Evolutionary conservation across 2,329 filamentous ascomycete genomes (phyloP), one percentile per base, ranked within the genome.

Genomic region (Zymoseptoria ardabiliae): DNA sequence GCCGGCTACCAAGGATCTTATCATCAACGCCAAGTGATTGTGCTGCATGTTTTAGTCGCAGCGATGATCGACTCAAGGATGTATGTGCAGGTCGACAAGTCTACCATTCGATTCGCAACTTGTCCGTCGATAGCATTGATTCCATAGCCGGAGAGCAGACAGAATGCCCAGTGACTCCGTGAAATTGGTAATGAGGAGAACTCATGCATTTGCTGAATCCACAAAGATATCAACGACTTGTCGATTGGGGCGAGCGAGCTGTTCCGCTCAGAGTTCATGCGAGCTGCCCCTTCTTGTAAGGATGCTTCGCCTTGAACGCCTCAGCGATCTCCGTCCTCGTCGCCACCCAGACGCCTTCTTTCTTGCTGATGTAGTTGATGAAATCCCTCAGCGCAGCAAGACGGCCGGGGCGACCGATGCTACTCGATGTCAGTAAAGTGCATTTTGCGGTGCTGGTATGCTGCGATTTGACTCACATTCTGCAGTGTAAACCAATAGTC

Each of bases 291-390:
- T 62, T 65, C 70, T 74, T 74, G 61, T 81, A 81, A 0, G 79
- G 79, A 61, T 77, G 81, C 58, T 78, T 74, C 58, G 73, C 69
- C 61, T 72, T 76, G 58, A 81, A 82, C 2, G 76, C 71, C 63
- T 80, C 74, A 0, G 80, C 81, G 67, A 82, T 82, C 61, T 82
- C 77, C 3, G 75, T 80, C 60, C 80, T 72, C 0, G 78, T 82
- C 2, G 80, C 78, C 10, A 83, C 79, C 79, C 80, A 83, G 0
- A 82, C 81, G 0, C 74, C 77, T 53, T 81, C 78, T 66, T 84
- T 82, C 54, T 73, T 64, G 1, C 69, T 69, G 51, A 83, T 81
- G 58, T 83, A 82, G 59, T 82, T 77, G 1, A 82, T 77, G 66
- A 82, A 82, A 57, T 80, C 76, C 65, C 77, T 73, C 50, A 84